These are phyloP conservation scores for Pseudoneurospora amorphoporcata DNA, from an alignment of 495 filamentous ascomycete species.

Conservation along the genomic window DNA sequence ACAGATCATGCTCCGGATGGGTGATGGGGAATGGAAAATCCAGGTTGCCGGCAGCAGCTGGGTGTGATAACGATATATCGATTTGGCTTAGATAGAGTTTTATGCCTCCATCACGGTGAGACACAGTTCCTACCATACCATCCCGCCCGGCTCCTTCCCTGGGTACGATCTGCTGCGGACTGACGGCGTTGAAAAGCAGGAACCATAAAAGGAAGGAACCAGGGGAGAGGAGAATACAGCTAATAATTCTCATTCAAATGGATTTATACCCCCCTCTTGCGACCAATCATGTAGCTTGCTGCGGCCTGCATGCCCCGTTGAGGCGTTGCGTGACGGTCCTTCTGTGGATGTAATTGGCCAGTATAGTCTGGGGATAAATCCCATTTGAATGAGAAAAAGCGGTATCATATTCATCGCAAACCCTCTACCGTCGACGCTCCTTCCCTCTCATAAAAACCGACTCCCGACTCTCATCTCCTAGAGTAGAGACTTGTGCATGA, in stretches of 20 bases:
- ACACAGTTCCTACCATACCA: not conserved
- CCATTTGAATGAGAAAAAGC: no score
- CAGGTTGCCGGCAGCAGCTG: not conserved
- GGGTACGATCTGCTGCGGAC: not conserved
- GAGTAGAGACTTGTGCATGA: no score
- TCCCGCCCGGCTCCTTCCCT: not conserved
- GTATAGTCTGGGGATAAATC: no score
- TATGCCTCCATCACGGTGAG: not conserved
- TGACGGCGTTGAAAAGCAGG: not conserved
- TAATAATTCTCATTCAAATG: no score
- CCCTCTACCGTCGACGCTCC: not conserved
- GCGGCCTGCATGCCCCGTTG: no score
- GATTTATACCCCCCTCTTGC: no score
- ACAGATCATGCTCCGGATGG: not conserved
- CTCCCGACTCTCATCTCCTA: not conserved
- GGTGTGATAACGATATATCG: not conserved
- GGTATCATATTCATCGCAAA: not conserved
- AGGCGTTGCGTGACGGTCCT: no score
- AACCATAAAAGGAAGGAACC: not conserved
- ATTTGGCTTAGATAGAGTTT: not conserved
- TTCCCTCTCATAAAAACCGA: not conserved
- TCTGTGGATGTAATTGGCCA: no score
- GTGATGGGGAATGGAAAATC: not conserved
- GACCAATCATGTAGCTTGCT: no score
- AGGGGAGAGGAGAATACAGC: not conserved